phyloP scores from a whole-genome alignment of 345 rosid species.

The Eucalyptus curtisii region DNA sequence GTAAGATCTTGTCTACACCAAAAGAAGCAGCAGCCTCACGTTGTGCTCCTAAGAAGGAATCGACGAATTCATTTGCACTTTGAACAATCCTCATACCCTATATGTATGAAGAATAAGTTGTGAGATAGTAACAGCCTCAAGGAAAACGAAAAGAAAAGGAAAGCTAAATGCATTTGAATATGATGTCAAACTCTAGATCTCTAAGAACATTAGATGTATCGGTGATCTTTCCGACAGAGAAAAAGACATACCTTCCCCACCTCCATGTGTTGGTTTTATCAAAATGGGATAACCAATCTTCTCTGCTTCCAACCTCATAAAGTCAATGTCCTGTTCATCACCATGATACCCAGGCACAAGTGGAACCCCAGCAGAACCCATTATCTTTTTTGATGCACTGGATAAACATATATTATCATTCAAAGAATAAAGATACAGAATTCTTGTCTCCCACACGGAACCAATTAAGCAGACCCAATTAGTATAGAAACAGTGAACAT shows the following conservation, averaged over 20 bases:
- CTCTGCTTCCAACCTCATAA: conserved; percentile 78
- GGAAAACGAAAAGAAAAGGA: neutral
- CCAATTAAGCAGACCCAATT: neutral
- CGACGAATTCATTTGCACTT: conserved; percentile 47
- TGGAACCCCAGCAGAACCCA: conserved; percentile 95
- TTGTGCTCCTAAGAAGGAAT: conserved; percentile 85
- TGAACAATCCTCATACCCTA: conserved; percentile 88
- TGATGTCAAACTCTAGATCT: neutral
- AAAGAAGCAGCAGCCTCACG: conserved; percentile 96
- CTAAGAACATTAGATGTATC: neutral
- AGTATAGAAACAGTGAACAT: neutral
- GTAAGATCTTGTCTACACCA: conserved; percentile 73
- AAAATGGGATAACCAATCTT: conserved; percentile 82
- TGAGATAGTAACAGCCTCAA: neutral
- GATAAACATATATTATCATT: neutral
- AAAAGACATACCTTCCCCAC: conserved; percentile 69
- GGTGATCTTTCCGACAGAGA: neutral
- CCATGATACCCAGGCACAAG: conserved; percentile 95
- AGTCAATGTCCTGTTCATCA: conserved; percentile 62
- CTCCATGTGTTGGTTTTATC: conserved; percentile 94
- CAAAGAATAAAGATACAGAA: neutral
- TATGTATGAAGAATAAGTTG: neutral
- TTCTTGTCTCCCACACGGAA: neutral
- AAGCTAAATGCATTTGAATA: neutral
- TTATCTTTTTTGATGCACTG: conserved; percentile 92